Evolutionary conservation across 2,329 filamentous ascomycete genomes (phyloP), one percentile per base, ranked within the genome.

Genomic region (Xylariaceae sp.): DNA sequence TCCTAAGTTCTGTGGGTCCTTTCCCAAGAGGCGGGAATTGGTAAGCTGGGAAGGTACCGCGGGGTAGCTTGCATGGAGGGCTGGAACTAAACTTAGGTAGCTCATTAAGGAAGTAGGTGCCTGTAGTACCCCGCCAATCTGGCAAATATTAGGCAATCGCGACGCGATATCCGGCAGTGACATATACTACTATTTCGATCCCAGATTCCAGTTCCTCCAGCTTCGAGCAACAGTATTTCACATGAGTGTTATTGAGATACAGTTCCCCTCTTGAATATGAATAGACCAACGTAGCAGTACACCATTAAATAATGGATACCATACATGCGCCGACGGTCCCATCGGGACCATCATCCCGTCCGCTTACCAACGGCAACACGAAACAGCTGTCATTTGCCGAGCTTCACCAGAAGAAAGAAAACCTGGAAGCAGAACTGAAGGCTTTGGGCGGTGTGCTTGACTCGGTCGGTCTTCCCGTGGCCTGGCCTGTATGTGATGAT

Each of bases 371-470:
- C 61, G 83, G 83, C 50, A 66, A 75, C 50, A 68, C 76, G 36
- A 67, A 69, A 49, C 73, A 82, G 46, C 65, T 88, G 51, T 83
- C 85, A 34, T 78, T 96, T 58, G 67, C 75, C 30, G 83, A 94
- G 66, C 77, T 97, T 36, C 86, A 92, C 58, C 74, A 75, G 23
- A 85, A 88, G 66, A 97, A 95, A 63, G 82, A 90, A 51, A 74
- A 78, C 40, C 68, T 95, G 31, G 92, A 98, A 66, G 80, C 78
- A 33, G 90, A 98, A 66, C 74, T 98, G 44, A 85, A 82, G 53
- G 85, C 88, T 11, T 71, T 97, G 7, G 81, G 89, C 44, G 74
- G 81, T 37, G 87, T 97, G 11, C 75, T 98, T n/a, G 85, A 88
- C 50, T 92, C 88, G 50, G 89, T 95, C 67, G 55, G 76, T 61